Evolutionary conservation across 176 grass and related monocot species (phyloP), one percentile per base, ranked within the genome.

Genomic region (Oryza punctata): DNA sequence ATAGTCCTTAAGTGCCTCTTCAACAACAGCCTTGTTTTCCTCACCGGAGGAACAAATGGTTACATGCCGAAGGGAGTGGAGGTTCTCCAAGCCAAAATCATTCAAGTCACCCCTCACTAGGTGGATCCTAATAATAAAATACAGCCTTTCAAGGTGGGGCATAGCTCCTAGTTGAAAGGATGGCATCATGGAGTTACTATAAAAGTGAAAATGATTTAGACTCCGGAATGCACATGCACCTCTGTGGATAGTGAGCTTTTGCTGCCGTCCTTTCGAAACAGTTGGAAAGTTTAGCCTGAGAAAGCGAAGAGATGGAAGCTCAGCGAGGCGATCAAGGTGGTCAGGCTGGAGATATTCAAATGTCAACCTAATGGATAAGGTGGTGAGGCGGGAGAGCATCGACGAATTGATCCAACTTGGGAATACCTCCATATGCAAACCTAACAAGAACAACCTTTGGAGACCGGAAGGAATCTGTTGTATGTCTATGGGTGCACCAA

Each of bases 211-310:
- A n/a, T 63, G 0, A 10, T 24, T 63, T 23, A 63, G 3, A 63
- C 60, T 24, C 5, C 60, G 60, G 2, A 63, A 63, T 63, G 60
- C 19, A 63, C 60, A 23, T 10, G 19, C 60, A 25, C 60, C 23
- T 10, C 60, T 26, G 23, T n/a, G 23, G 10, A 63, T 10, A 24
- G 23, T 63, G 60, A 63, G 12, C 13, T 19, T 78, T 26, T 44
- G 19, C 73, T 35, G 49, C 28, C 3, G 14, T 2, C 12, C 0
- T n/a, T n/a, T n/a, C n/a, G 1, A 0, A 11, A 0, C 0, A 0
- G 6, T 0, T 57, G 0, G 7, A 0, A 49, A 49, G 1, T 0
- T 0, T 59, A 76, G 16, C 18, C 0, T 1, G 18, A 76, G 73
- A 35, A 76, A 37, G 21, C 72, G 1, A 63, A 78, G 75, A 1